These are phyloP conservation scores for Rhododendron griersonianum DNA, from an alignment of 148 eudicot genomes.

Conservation along the genomic window DNA sequence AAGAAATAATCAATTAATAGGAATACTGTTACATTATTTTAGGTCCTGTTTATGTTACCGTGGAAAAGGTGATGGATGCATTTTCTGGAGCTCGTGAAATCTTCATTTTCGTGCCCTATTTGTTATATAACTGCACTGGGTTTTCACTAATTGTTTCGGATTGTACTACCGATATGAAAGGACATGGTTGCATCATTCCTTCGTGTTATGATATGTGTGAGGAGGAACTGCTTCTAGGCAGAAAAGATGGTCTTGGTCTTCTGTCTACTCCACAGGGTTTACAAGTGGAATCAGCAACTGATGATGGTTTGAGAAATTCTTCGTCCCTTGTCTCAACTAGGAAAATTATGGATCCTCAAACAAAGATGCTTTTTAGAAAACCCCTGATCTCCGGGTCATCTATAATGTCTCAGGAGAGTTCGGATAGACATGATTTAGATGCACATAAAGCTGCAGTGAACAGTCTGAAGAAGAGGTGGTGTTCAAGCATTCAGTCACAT, in stretches of 20 bases:
- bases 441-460: slow-evolving; percentile 18
- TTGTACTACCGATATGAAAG: slow-evolving; percentile 49
- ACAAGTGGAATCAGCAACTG: slow-evolving; percentile 22
- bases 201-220: slow-evolving; percentile 74
- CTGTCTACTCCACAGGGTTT: slow-evolving; percentile 38
- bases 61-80: slow-evolving; percentile 83
- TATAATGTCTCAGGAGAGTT: slow-evolving; percentile 13
- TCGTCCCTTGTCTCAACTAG: slow-evolving; percentile 30
- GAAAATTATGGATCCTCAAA: slow-evolving; percentile 15
- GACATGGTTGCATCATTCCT: slow-evolving; percentile 50
- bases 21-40: slow-evolving; percentile 11
- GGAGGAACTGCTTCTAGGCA: slow-evolving; percentile 30
- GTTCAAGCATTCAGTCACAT: slow-evolving; percentile 36
- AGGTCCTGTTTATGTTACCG: slow-evolving; percentile 66
- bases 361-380: slow-evolving; percentile 19
- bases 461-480: slow-evolving; percentile 9
- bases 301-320: slow-evolving; percentile 19
- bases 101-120: slow-evolving; percentile 73
- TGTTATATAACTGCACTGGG: slow-evolving; percentile 84
- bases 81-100: slow-evolving; percentile 90
- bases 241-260: slow-evolving; percentile 71
- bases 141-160: slow-evolving; percentile 56
- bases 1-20: not conserved
- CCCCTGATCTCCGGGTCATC: slow-evolving; percentile 28
- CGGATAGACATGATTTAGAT: slow-evolving; percentile 20